Evolutionary conservation across 225 moss, liverwort and hornwort species (phyloP), one percentile per base, ranked within the genome.

Genomic region (Physcomitrium patens): DNA sequence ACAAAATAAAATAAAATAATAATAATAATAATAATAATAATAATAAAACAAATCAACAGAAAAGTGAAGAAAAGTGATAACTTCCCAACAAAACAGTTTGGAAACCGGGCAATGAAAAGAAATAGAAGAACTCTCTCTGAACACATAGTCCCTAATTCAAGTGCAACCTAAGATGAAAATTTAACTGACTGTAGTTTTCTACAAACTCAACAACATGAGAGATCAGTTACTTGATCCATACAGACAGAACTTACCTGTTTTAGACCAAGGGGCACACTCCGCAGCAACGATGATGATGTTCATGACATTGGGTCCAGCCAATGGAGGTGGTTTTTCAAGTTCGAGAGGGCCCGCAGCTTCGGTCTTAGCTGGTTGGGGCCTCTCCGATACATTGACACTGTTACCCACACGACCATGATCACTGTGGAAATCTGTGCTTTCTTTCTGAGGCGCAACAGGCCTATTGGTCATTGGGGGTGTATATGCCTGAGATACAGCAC

Each of bases 261-360:
- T 94, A 59, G 94, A 94, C 94, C 94, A 94, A 28, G 94, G 94
- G 53, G 94, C 94, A 82, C 94, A 94, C 78, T 94, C 94, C 4
- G 94, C 94, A 48, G 94, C 94, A 52, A 94, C 94, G 17, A 78
- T 17, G 72, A 94, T 74, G 41, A 94, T 8, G 67, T 94, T 94
- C 94, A 94, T 91, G 26, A 94, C 94, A 76, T 94, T 90, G 16
- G 83, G 86, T 63, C 90, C 94, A 68, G 94, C 94, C 80, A 90
- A 76, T 26, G 91, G 91, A 56, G 90, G 86, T 12, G 79, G 77
- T 57, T 79, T 82, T 47, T 89, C 89, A 47, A 65, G 82, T 56
- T 72, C 74, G 65, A 75, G 81, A 12, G 74, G 80, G 24, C 70
- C 72, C 47, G 71, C 85, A 68, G 82, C 69, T 19, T 79, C 45